Conservation (phyloP, 768 basidiomycete species). For the Boletus pseudo-olivaceus region DNA sequence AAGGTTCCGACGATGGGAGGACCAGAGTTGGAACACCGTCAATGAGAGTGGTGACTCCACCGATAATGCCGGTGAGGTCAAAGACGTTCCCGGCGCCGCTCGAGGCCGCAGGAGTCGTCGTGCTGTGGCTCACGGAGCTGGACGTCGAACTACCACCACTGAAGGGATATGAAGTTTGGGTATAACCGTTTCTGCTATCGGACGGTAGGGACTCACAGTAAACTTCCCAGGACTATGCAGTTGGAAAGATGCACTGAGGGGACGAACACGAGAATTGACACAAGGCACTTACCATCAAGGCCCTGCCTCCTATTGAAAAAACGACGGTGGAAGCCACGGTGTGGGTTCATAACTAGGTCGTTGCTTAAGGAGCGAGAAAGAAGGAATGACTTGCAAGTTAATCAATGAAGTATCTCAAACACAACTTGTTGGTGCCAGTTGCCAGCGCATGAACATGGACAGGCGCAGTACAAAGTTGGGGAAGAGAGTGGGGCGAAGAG, state of each 20-base stretch:
- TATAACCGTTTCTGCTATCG: background rate
- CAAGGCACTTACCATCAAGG: conserved; percentile 26
- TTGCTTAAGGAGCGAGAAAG: conserved; percentile 13
- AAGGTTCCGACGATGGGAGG: conserved; percentile 18
- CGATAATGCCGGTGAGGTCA: conserved; percentile 3
- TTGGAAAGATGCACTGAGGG: background rate
- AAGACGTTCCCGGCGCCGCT: background rate
- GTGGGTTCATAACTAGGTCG: conserved; percentile 20
- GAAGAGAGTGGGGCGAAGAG: background rate
- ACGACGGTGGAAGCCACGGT: conserved; percentile 14
- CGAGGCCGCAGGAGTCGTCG: background rate
- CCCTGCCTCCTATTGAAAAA: conserved; percentile 26
- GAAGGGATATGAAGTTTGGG: background rate
- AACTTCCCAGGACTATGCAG: conserved; percentile 11
- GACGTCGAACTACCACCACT: conserved; percentile 11
- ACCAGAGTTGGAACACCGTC: conserved; percentile 6
- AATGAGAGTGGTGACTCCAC: conserved; percentile 15
- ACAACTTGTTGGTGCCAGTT: background rate
- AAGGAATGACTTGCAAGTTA: conserved; percentile 23
- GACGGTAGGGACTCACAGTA: conserved; percentile 20
- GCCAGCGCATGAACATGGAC: conserved; percentile 9
- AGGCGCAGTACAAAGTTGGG: background rate
- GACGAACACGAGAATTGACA: background rate
- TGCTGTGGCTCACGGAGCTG: background rate
- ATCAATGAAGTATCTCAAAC: background rate